Conservation (phyloP, 768 basidiomycete species). For the Termitomyces sp. region DNA sequence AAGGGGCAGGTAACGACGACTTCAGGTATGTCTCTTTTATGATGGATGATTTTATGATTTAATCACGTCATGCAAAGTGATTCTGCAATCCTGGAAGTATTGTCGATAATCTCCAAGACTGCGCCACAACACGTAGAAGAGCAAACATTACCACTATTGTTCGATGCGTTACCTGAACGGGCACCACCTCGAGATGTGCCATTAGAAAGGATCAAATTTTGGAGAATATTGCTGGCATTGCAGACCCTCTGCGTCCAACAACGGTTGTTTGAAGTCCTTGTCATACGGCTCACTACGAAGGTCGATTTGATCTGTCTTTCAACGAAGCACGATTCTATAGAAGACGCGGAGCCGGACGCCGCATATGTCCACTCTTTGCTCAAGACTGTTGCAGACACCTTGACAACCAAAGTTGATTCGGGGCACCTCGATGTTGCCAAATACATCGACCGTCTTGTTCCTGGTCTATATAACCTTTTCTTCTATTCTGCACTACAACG, state of each 20-base stretch:
- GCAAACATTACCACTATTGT: slow-evolving; percentile 77
- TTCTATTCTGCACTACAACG: slow-evolving; percentile 35
- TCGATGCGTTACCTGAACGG: slow-evolving; percentile 64
- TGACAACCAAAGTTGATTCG: slow-evolving; percentile 40
- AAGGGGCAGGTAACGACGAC: slow-evolving; percentile 48
- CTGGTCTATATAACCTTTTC: slow-evolving; percentile 63
- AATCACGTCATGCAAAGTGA: slow-evolving; percentile 36
- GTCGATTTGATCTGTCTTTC: slow-evolving; percentile 60
- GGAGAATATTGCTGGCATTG: slow-evolving; percentile 65
- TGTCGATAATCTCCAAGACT: slow-evolving; percentile 56
- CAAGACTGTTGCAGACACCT: slow-evolving; percentile 56
- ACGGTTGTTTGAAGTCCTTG: slow-evolving; percentile 79
- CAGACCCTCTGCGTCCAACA: slow-evolving; percentile 68
- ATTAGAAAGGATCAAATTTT: slow-evolving; percentile 55
- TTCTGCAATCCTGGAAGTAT: slow-evolving; percentile 47
- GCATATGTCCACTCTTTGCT: slow-evolving; percentile 87
- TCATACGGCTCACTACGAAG: slow-evolving; percentile 72
- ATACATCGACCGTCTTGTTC: slow-evolving; percentile 74
- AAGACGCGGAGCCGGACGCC: slow-evolving; percentile 55
- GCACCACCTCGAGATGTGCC: slow-evolving; percentile 52
- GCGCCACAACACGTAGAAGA: slow-evolving; percentile 63
- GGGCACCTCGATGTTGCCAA: slow-evolving; percentile 72
- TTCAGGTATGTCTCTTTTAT: slow-evolving; percentile 33
- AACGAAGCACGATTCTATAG: slow-evolving; percentile 10
- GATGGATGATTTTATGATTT: neutral